Base-by-base conservation (phyloP, 2,329 filamentous ascomycete genomes). In the Chrysoporthe deuterocubensis region DNA sequence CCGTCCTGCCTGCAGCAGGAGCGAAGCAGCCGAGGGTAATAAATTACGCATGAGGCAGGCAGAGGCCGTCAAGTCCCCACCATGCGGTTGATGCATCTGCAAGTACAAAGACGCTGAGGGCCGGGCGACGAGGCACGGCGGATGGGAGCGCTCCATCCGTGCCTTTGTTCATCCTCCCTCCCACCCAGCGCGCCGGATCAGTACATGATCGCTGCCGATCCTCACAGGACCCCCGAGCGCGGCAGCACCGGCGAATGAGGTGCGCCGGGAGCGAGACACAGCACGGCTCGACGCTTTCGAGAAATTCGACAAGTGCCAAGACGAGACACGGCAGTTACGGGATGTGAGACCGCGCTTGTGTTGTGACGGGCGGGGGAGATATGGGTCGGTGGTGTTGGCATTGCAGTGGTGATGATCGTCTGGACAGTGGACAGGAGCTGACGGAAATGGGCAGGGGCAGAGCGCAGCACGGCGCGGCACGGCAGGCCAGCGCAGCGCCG, bases 181-280 rank as follows among this genome's bases (percentile, higher is more conserved):
- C 34, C 54, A n/a, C 32, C 54, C 34, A n/a, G 14, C 34, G 6
- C 18, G 34, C 54, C 54, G 34, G 18, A 40, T 32, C 40, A 18
- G 34, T 57, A 57, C 54, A 57, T 57, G 54, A 57, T n/a, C 5
- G 54, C 54, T 57, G 54, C 34, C 18, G 54, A 57, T 57, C 54
- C 54, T 40, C 34, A 40, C 54, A 16, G 11, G 26, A 16, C 50
- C 26, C 21, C 50, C 26, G 32, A 34, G 16, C 21, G 50, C 50
- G 26, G 50, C 50, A 54, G 14, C 26, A 21, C 21, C 50, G 32
- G 11, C 50, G 26, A 54, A 54, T 63, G 46, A 34, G 34, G 61
- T 42, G 13, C n/a, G 26, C n/a, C 50, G 50, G 32, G 50, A 13
- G 42, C 37, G 32, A 48, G 61, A 34, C 46, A 42, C 42, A 43